Percentiles rank a stretch among this genome's conserved stretches.
Conservation (phyloP, 2,329 filamentous ascomycete genomes). For the Pseudodiploospora longispora region DNA sequence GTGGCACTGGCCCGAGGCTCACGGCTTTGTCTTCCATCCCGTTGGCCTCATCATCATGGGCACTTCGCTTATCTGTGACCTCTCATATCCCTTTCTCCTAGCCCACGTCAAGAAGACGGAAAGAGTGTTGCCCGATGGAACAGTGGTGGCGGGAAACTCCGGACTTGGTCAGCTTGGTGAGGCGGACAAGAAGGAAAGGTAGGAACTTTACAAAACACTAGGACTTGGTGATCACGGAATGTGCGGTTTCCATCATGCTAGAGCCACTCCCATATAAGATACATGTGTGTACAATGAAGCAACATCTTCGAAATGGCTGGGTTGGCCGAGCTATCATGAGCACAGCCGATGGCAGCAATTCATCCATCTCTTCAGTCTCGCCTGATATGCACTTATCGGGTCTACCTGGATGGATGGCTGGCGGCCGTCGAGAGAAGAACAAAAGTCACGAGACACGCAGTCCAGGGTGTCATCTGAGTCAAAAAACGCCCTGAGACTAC, state of each 20-base stretch:
- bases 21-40: constrained; percentile 37
- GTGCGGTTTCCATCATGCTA: neutral
- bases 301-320: no score
- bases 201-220: constrained; percentile 3
- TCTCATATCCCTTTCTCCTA: constrained; percentile 37
- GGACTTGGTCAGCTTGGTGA: neutral
- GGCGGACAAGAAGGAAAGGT: constrained; percentile 13
- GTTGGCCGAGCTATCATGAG: no score
- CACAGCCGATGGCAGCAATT: no score
- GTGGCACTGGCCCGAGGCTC: constrained; percentile 44
- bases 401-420: no score
- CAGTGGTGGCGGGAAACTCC: constrained; percentile 18
- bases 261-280: neutral
- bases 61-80: constrained; percentile 32
- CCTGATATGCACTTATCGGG: no score
- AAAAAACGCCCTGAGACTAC: no score
- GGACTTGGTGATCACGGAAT: neutral
- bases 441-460: no score
- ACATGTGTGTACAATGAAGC: no score
- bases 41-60: constrained; percentile 34
- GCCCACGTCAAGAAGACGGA: constrained; percentile 31
- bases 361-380: no score
- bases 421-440: no score
- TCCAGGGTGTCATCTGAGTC: no score
- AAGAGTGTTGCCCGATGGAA: constrained; percentile 28